Evolutionary conservation across 139 green algal species (phyloP).

Genomic region (Picochlorum sp.): DNA sequence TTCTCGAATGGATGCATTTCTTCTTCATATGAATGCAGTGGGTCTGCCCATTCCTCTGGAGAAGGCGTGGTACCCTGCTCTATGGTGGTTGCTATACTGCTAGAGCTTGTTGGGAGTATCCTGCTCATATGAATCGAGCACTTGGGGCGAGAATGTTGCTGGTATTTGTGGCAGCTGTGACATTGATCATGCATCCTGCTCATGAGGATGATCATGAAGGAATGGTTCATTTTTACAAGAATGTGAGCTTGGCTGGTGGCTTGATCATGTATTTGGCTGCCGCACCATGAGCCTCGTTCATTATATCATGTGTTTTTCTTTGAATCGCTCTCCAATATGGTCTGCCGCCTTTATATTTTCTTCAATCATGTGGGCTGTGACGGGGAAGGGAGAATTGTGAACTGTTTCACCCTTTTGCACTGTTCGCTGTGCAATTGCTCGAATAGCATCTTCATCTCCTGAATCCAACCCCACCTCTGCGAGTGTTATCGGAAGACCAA

Average conservation of each 20-base stretch:
- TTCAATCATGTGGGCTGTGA: constrained; percentile 3
- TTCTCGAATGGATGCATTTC: neutral
- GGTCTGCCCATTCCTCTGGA: neutral
- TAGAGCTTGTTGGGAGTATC: constrained; percentile 9
- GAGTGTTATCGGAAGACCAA: constrained; percentile 13
- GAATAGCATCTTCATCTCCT: constrained; percentile 8
- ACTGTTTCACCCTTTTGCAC: constrained; percentile 4
- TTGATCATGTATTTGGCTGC: constrained; percentile 4
- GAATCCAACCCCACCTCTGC: constrained; percentile 9
- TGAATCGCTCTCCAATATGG: constrained; percentile 11
- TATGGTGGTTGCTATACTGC: constrained; percentile 1
- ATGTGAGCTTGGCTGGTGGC: constrained; percentile 5
- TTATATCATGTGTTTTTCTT: neutral
- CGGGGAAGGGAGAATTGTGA: constrained; percentile 16
- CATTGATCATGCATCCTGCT: constrained; percentile 3
- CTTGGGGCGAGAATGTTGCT: constrained; percentile 11
- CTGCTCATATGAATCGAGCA: constrained; percentile 7
- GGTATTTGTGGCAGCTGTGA: constrained; percentile 7
- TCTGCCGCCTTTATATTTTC: neutral
- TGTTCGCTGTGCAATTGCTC: constrained; percentile 4
- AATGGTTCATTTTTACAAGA: constrained; percentile 4
- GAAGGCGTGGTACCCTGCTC: constrained; percentile 4
- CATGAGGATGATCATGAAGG: neutral
- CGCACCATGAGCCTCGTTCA: too few species aligned
- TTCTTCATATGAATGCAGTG: neutral